Evolutionary conservation across 495 filamentous ascomycete genomes (phyloP), one percentile per base, ranked within the genome.

Genomic region (Filosporella fistucella): DNA sequence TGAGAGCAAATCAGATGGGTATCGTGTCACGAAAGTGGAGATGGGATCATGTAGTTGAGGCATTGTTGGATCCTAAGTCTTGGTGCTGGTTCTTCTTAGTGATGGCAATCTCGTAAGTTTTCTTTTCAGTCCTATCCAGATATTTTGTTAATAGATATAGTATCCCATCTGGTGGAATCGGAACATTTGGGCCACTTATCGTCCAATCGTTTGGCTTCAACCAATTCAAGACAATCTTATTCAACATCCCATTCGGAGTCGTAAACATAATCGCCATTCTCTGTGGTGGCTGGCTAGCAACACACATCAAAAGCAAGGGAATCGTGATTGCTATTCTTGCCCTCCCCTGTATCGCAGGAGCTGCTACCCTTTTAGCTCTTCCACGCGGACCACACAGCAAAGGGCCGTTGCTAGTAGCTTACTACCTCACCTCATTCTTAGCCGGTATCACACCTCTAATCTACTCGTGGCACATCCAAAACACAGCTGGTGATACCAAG

Each of bases 401-500:
- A 60, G 77, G 68, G 0, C 61, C 72, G 7, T 63, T 82, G 26
- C 60, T 82, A 18, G 68, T 67, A 9, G 78, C 74, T 21, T 82
- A 82, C 47, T 82, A 82, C 40, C 61, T 79, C 13, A 45, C 16
- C 9, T 34, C 24, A 5, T 28, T 24, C 50, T 63, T 37, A 9
- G 30, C 77, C 0, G 76, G 69, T 8, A 80, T 81, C 32, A 78
- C 75, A 10, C 77, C 77, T 0, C 55, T 82, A 48, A 75, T 82
- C 44, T 81, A 80, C 60, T 75, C 75, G 0, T 82, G 77, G 77
- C 72, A 70, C 1, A 72, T 74, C 0, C 74, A 68, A 46, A 82
- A 82, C 53, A 82, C 78, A 0, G 77, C 74, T 1, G 77, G 78
- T 9, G 77, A 82, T 45, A 81, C 78, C 8, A 82, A 82, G 63